phyloP scores from a whole-genome alignment of 2,329 filamentous ascomycete genomes.

The Decorospora gaudefroyi region DNA sequence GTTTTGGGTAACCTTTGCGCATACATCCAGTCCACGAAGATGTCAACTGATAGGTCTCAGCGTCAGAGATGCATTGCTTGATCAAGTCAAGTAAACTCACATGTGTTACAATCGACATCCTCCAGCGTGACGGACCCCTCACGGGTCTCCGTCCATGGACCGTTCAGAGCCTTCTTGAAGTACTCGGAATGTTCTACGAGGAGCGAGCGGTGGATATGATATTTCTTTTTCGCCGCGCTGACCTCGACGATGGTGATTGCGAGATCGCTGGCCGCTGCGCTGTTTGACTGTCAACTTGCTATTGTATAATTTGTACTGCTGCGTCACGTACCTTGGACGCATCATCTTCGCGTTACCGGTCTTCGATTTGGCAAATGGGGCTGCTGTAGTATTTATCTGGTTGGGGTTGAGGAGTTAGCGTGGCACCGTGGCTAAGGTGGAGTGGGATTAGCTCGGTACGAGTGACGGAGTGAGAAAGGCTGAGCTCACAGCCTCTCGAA shows the following conservation, averaged over 20 bases:
- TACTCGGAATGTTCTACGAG: constrained; percentile 22
- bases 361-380: no score
- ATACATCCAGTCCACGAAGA: constrained; percentile 26
- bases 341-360: background rate
- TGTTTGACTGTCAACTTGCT: no score
- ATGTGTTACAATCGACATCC: constrained; percentile 14
- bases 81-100: background rate
- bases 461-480: no score
- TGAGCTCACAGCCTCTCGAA: no score
- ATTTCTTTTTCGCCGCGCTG: constrained; percentile 8
- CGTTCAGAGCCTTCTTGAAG: constrained; percentile 21
- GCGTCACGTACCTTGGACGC: no score
- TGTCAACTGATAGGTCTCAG: no score
- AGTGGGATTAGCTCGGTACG: no score
- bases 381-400: no score
- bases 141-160: constrained; percentile 19
- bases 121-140: constrained; percentile 12
- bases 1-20: constrained; percentile 2
- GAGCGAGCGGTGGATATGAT: constrained; percentile 16
- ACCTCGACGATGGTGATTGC: constrained; percentile 8
- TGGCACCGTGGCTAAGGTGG: no score
- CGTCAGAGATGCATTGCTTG: no score
- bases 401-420: no score
- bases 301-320: no score
- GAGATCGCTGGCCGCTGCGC: background rate